Evolutionary conservation across 495 filamentous ascomycete genomes (phyloP).

Genomic region (Hypoxylon subgilvum): DNA sequence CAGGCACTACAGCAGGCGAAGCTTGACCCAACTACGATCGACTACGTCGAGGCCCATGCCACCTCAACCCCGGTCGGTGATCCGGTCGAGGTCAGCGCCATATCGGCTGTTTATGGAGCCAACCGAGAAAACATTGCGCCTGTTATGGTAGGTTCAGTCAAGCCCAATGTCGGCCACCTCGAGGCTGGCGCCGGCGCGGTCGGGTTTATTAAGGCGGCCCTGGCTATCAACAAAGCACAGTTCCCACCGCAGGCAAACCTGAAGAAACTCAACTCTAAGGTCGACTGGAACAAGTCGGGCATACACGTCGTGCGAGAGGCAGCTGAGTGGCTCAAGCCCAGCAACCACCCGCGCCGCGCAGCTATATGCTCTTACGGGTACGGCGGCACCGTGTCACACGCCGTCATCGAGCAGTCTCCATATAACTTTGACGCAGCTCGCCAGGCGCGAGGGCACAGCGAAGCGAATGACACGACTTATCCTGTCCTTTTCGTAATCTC

Average conservation of each 20-base stretch:
- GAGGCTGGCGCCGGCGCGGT: constrained; percentile 43
- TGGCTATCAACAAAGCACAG: constrained; percentile 41
- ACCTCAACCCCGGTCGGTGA: constrained; percentile 54
- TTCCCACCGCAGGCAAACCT: constrained; percentile 46
- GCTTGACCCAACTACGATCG: constrained; percentile 37
- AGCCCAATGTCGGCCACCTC: constrained; percentile 41
- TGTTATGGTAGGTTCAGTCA: constrained; percentile 33
- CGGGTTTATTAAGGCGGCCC: constrained; percentile 48
- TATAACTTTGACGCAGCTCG: not conserved
- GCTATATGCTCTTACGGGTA: constrained; percentile 53
- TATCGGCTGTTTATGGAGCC: constrained; percentile 35
- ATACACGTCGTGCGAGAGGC: constrained; percentile 43
- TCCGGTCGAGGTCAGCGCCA: constrained; percentile 47
- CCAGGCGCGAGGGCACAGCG: too few species aligned
- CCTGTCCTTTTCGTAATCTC: constrained; percentile 38
- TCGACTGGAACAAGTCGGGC: constrained; percentile 31
- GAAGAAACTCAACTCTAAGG: constrained; percentile 45
- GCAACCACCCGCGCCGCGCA: constrained; percentile 42
- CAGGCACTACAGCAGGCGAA: constrained; percentile 42
- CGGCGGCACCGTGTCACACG: constrained; percentile 53
- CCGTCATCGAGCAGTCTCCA: constrained; percentile 42
- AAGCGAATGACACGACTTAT: not conserved
- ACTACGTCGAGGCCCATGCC: constrained; percentile 52
- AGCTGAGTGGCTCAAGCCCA: constrained; percentile 26
- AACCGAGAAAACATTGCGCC: constrained; percentile 4